Base-by-base conservation (phyloP, 768 basidiomycete genomes). In the Daedaleopsis nitida region DNA sequence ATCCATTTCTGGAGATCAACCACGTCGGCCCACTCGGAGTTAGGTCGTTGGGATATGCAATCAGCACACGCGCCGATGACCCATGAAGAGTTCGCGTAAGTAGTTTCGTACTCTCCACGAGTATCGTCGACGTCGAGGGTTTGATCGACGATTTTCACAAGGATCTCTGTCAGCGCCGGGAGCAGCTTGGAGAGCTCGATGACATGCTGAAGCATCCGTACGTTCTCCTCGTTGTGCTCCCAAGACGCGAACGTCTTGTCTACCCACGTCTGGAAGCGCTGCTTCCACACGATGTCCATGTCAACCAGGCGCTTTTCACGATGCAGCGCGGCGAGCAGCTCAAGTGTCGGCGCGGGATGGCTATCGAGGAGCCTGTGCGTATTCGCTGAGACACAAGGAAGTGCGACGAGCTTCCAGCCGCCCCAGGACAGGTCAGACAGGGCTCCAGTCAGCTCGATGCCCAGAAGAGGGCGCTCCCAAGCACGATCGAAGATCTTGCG, bases 331-430 rank as follows among this genome's bases (percentile, higher is more conserved):
- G 83, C 82, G 16, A 89, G 73, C 58, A 90, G 75, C 19, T 77
- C 77, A 12, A 88, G 60, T 0, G 83, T 73, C 45, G 69, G 63
- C 42, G 68, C 68, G 5, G 82, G 77, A n/a, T 84, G 76, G 7
- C 66, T 60, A 27, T 83, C 76, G 14, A 86, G 66, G 21, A 86
- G 67, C 50, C 77, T 77, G 4, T 77, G 73, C 1, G 82, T 83
- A 34, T 77, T 75, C 65, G 83, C 84, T 14, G 85, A 66, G n/a
- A 91, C 68, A 13, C 79, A 72, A 1, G 90, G 87, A 2, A 87
- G 69, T 14, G 82, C 88, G 11, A 92, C 71, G 35, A 84, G 76
- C 69, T 86, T 90, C 90, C 90, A 93, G 2, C 90, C 92, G 19
- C 84, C 84, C 89, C 91, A 94, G 0, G 78, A 79, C 5, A 87